phyloP scores from a whole-genome alignment of 768 basidiomycete genomes.

The Lentinula sp. region DNA sequence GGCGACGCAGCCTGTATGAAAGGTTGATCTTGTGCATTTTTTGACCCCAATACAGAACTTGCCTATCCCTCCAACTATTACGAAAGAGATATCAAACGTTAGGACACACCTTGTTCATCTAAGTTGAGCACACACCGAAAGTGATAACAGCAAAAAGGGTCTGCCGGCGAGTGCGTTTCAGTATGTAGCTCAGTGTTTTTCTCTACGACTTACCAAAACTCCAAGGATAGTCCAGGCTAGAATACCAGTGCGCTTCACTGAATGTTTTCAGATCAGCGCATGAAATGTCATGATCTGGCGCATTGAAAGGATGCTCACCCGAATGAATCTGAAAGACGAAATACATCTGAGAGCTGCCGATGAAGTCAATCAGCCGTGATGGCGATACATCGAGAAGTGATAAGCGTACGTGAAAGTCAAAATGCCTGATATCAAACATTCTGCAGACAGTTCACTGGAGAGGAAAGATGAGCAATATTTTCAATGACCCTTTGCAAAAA shows the following conservation, averaged over 20 bases:
- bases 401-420: conserved; percentile 34
- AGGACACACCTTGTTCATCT: not conserved
- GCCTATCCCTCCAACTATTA: conserved; percentile 23
- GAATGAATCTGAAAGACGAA: conserved; percentile 35
- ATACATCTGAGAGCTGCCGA: conserved; percentile 34
- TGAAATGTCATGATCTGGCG: not conserved
- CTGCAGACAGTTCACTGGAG: conserved; percentile 30
- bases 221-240: not conserved
- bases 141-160: conserved; percentile 20
- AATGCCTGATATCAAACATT: conserved; percentile 35
- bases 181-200: not conserved
- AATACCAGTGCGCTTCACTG: conserved; percentile 20
- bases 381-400: not conserved
- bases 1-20: conserved; percentile 23
- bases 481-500: not conserved
- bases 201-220: not conserved
- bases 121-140: conserved; percentile 18
- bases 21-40: not conserved
- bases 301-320: conserved; percentile 16
- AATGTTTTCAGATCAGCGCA: not conserved
- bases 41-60: conserved; percentile 1
- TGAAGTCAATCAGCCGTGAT: not conserved
- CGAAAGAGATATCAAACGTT: no score
- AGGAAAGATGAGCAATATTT: not conserved
- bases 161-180: conserved; percentile 8